These are phyloP conservation scores for Naganishia onofrii DNA, from an alignment of 768 basidiomycete genomes.

Conservation along the genomic window DNA sequence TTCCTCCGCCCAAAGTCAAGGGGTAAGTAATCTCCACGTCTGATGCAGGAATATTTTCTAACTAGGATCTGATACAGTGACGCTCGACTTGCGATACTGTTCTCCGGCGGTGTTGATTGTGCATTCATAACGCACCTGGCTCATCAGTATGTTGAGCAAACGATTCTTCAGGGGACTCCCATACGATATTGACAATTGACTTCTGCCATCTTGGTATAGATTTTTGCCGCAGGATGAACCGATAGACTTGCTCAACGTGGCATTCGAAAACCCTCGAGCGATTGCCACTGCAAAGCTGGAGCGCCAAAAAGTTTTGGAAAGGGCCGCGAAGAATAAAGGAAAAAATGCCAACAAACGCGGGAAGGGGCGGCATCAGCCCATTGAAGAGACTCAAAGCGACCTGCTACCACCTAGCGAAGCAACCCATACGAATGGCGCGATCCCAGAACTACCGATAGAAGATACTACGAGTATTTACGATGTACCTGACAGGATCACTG, in stretches of 20 bases:
- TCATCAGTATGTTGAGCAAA: conserved; percentile 59
- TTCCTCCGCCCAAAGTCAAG: conserved; percentile 57
- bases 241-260: conserved; percentile 87
- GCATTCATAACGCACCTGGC: conserved; percentile 78
- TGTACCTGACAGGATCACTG: conserved; percentile 86
- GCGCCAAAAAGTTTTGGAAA: conserved; percentile 50
- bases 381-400: neutral
- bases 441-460: neutral
- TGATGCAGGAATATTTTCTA: neutral
- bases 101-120: conserved; percentile 95
- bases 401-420: neutral
- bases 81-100: conserved; percentile 71
- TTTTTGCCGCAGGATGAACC: conserved; percentile 72
- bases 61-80: conserved; percentile 39
- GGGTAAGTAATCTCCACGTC: conserved; percentile 2
- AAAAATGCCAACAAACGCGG: conserved; percentile 47
- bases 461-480: conserved; percentile 57
- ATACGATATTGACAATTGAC: neutral
- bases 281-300: conserved; percentile 53
- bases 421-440: neutral
- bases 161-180: too few species aligned
- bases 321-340: conserved; percentile 50
- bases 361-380: neutral
- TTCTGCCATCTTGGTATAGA: conserved; percentile 53
- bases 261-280: conserved; percentile 92